Base-by-base conservation (phyloP, 768 basidiomycete species). In the Boletus barrowsii region DNA sequence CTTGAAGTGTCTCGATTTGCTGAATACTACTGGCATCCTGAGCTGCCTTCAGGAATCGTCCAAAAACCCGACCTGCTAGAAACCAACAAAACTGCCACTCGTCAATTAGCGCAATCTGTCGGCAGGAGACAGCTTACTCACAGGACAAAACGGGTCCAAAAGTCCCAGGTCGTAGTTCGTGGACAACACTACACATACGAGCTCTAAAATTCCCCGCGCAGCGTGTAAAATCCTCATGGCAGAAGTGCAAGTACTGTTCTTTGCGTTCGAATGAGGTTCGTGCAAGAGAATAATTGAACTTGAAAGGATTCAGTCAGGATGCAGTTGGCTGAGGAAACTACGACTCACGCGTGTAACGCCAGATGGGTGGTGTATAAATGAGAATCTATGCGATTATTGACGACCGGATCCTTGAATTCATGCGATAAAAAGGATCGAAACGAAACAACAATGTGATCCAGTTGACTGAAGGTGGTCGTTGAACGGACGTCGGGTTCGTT, bases 121-220 rank as follows among this genome's bases (percentile, higher is more conserved):
- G 48, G 30, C 36, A 42, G 22, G 46, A 24, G 49, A 33, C 5
- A 37, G n/a, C 45, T 35, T 51, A 54, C 81, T 64, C 65, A 88
- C 87, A 56, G 84, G 76, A 59, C 83, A 84, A 60, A 88, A 87
- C n/a, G 80, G 75, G 60, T 88, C 88, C 35, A 89, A 64, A 4
- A 87, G 74, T 5, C 85, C 82, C 17, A 88, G 76, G 61, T 90
- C 87, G 61, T 79, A 89, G 56, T 83, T 89, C 0, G 88, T 89
- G 8, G 85, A 83, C 67, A 77, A 81, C 26, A 88, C 76, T 15
- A 72, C 75, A 62, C 88, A 86, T 36, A 88, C 79, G 15, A 87
- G 72, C 58, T 89, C 83, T 41, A 90, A 72, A 39, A 87, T 82
- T 1, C 79, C 76, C 45, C 88, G 79, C 3, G 87, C 81, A 24